Evolutionary conservation across 2,329 filamentous ascomycete genomes (phyloP).

Genomic region (Mariannaea elegans): DNA sequence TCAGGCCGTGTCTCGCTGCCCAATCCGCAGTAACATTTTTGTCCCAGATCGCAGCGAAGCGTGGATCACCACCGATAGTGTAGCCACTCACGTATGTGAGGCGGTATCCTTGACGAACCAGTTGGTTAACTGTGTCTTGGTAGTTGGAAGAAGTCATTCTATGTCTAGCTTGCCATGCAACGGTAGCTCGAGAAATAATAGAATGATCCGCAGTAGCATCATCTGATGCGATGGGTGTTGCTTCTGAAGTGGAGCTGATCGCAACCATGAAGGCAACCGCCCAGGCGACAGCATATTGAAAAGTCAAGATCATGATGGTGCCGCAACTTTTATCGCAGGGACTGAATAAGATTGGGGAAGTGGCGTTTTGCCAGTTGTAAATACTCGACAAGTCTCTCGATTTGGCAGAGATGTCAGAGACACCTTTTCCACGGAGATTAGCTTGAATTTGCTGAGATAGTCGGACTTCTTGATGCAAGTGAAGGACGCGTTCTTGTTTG

Average conservation of each 20-base stretch:
- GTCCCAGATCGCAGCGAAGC: conserved; percentile 11
- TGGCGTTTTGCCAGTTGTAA: no score
- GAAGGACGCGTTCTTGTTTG: no score
- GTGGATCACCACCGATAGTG: conserved; percentile 2
- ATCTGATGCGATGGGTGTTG: not conserved
- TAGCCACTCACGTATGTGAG: conserved; percentile 9
- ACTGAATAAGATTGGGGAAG: no score
- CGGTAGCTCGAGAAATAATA: not conserved
- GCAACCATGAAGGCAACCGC: not conserved
- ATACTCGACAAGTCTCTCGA: no score
- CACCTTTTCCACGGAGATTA: no score
- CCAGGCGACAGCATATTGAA: not conserved
- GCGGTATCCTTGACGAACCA: not conserved
- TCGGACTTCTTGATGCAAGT: no score
- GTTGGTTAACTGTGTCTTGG: not conserved
- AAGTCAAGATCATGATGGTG: not conserved
- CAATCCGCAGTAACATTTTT: not conserved
- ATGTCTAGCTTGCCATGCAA: not conserved
- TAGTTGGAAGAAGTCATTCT: not conserved
- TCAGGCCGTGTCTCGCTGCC: not conserved
- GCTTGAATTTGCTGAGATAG: no score
- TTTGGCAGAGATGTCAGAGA: no score
- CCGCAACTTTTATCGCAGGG: not conserved
- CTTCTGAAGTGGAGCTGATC: not conserved
- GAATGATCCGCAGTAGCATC: not conserved